Base-by-base conservation (phyloP, 2,329 filamentous ascomycete species). In the Thyridium curvatum region DNA sequence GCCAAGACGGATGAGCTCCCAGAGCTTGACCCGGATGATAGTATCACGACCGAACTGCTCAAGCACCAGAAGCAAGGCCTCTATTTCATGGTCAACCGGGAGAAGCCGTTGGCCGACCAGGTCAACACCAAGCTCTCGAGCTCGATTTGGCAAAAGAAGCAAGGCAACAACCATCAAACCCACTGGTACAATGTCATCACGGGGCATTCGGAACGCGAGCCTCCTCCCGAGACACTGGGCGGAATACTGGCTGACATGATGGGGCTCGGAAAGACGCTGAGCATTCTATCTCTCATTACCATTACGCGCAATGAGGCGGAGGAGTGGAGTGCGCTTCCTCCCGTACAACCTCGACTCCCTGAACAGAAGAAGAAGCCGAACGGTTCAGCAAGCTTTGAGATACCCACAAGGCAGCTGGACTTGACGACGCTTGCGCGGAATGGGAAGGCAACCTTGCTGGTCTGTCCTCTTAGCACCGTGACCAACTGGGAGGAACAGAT, bases 401-500 rank as follows among this genome's bases (percentile, higher is more conserved):
- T 63, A 16, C 60, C 68, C 16, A 55, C 54, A 26, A 67, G 68
- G 15, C 56, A 66, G 15, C 57, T 79, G 14, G 68, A 62, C 3
- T 58, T 79, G 15, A 76, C 72, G 12, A 62, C 54, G 10, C 55
- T 85, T n/a, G 62, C 65, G 15, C 70, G 68, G 32, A 94, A 96
- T 52, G 79, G 78, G 6, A 84, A 80, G 53, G 80, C 86, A 1
- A 97, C 93, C 0, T 68, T 98, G 26, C 72, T 98, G 14, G 79
- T 98, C 13, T 94, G 86, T 41, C 93, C 93, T 1, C 72, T 96
- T 3, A 95, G 87, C 53, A 93, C 91, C 0, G 81, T 97, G 41
- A 83, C 84, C 18, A 98, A 97, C 53, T 98, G 93, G 93, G 84
- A 91, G 51, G 81, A 89, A 49, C 93, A 98, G 60, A 86, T 97